Base-by-base conservation (phyloP, 345 rosid genomes). In the Erodium maritimum region DNA sequence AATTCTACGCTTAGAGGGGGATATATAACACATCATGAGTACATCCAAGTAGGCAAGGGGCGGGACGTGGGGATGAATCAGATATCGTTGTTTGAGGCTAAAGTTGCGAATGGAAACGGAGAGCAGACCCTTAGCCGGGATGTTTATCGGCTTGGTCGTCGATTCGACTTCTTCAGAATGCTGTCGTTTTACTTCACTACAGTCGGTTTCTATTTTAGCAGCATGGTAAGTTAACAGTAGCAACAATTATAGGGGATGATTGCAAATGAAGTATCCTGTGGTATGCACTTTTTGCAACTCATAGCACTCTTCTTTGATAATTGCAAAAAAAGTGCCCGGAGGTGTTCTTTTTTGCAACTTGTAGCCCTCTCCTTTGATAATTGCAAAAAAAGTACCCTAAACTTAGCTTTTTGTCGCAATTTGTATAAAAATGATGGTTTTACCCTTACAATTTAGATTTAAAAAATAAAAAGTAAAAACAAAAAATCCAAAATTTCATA, bases 71-170 rank as follows among this genome's bases (percentile, higher is more conserved):
- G 95, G 52, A 85, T 93, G 97, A 93, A 93, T 72, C 96, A 85
- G 58, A 87, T 93, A 66, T 90, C 97, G 11, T 33, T 57, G 50
- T 90, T 90, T 71, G 99, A 93, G 74, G 99, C 97, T 29, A 93
- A 85, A 74, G 96, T 81, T 78, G 96, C 99, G 14, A 85, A 78
- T 57, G 99, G 99, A 63, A 93, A 90, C 65, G 99, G 99, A 61
- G 99, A 93, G 73, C 99, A 89, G 73, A 90, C 96, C 20, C 90
- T 93, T 52, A 85, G 99, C 58, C 95, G 97, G 50, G 99, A 93
- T 42, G 87, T 93, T 64, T 90, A 93, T 70, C 85, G 97, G 54
- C 91, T 93, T 55, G 97, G 97, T 2, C 90, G 77, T 48, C 90
- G 75, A 21, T 85, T 87, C 69, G 97, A 93, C 76, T 93, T 93